Evolutionary conservation across 305 asterid genomes (phyloP), one percentile per base, ranked within the genome.

Genomic region (Withania somnifera): DNA sequence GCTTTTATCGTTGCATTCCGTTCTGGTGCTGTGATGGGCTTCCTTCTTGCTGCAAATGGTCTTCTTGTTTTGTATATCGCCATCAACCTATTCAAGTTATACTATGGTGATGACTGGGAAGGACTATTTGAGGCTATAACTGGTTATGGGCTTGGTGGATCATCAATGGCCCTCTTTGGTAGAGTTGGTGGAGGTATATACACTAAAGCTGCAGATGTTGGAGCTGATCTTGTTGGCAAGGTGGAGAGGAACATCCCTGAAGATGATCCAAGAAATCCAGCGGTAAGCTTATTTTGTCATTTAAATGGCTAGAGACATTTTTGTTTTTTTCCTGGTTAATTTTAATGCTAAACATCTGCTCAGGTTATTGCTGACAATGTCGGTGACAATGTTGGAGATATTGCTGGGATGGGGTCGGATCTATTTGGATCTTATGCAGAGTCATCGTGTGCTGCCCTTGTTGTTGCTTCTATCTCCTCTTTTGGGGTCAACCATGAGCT

Each of bases 381-480:
- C 3, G 90, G 90, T 80, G 90, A 88, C 81, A 88, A 88, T 82
- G 90, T 88, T 83, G 90, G 90, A 50, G 90, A 88, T 84, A 88
- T 88, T 82, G 90, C 90, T 45, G 90, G 89, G 11, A 88, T 86
- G 90, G 90, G 90, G 17, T 88, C 90, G 7, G 90, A 88, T 80
- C 85, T 88, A 8, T 88, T 88, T 47, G 90, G 90, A 68, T 87
- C 90, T 40, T 87, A 85, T 69, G 90, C 90, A 17, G 90, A 87
- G 78, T 79, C 90, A 83, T 88, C 90, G 1, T 86, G 90, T 61
- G 90, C 90, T 22, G 89, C 90, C 24, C 86, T 88, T 17, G 89
- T 88, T 56, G 90, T 88, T 71, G 89, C 90, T 76, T 88, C 90
- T 6, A 88, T 88, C 80, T 88, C 89, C 50, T 88, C 90, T n/a